Percentiles rank a stretch among this genome's conserved stretches.
phyloP scores from a whole-genome alignment of 805 yeast genomes.

The Candida ovalis region DNA sequence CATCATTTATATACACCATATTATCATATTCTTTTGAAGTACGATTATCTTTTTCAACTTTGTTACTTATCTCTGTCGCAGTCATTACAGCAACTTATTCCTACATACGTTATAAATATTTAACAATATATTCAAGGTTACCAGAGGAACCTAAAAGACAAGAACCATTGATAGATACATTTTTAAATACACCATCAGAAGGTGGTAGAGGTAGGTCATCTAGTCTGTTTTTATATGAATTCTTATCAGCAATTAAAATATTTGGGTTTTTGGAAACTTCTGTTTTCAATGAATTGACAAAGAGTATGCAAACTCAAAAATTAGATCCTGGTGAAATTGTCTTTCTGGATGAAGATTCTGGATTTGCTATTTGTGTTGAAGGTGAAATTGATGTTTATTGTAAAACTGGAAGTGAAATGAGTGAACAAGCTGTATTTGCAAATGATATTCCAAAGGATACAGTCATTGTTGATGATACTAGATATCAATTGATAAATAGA shows the following conservation, averaged over 20 bases:
- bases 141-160: conserved; percentile 42
- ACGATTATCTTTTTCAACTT: conserved; percentile 47
- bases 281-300: conserved; percentile 89
- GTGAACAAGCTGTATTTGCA: conserved; percentile 19
- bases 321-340: conserved; percentile 73
- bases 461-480: conserved; percentile 49
- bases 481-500: conserved; percentile 72
- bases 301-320: conserved; percentile 86
- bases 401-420: conserved; percentile 37
- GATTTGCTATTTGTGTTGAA: conserved; percentile 90
- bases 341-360: conserved; percentile 59
- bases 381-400: conserved; percentile 81
- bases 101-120: conserved; percentile 56
- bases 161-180: conserved; percentile 44
- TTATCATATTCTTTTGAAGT: conserved; percentile 46
- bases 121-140: conserved; percentile 59
- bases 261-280: conserved; percentile 90
- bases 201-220: conserved; percentile 18
- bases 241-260: conserved; percentile 83
- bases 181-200: conserved; percentile 36
- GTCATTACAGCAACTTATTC: conserved; percentile 38
- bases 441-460: conserved; percentile 37
- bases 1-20: conserved; percentile 22
- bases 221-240: conserved; percentile 71
- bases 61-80: conserved; percentile 33